Conservation (phyloP, 371 early-diverging fungal species). For the Ordospora pajunii region DNA sequence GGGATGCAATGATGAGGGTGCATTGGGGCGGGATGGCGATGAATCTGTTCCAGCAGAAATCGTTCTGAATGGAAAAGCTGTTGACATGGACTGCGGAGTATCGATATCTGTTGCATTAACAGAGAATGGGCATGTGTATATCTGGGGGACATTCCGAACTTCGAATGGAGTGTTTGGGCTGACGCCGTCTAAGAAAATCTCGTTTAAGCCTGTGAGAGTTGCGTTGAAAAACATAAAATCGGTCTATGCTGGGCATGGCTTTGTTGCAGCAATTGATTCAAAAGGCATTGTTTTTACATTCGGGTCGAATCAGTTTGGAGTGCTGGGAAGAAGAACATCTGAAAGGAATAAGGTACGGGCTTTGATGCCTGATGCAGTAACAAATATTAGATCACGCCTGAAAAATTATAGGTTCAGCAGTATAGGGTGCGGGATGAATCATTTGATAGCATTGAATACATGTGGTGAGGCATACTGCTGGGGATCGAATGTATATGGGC, state of each 20-base stretch:
- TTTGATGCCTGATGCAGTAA: slow-evolving; percentile 59
- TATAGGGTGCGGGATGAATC: slow-evolving; percentile 73
- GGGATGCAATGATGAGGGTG: slow-evolving; percentile 95
- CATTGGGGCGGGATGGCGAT: slow-evolving; percentile 69
- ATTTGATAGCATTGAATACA: slow-evolving; percentile 69
- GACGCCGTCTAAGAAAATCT: slow-evolving; percentile 64
- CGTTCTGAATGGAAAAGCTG: slow-evolving; percentile 63
- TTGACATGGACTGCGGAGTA: slow-evolving; percentile 80
- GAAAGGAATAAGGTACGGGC: slow-evolving; percentile 50
- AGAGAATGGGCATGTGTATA: slow-evolving; percentile 70
- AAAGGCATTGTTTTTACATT: slow-evolving; percentile 72
- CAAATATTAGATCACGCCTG: slow-evolving; percentile 53
- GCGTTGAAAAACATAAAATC: slow-evolving; percentile 62
- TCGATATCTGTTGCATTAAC: slow-evolving; percentile 78
- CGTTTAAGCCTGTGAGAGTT: slow-evolving; percentile 65
- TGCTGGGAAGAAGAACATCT: slow-evolving; percentile 67
- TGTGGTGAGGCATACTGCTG: slow-evolving; percentile 67
- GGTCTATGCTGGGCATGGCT: slow-evolving; percentile 78
- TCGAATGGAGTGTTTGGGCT: slow-evolving; percentile 66
- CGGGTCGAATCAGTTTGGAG: slow-evolving; percentile 84
- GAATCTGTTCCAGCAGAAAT: slow-evolving; percentile 63
- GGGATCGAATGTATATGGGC: slow-evolving; percentile 87
- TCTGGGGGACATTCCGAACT: slow-evolving; percentile 82
- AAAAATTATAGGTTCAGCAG: slow-evolving; percentile 61
- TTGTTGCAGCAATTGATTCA: slow-evolving; percentile 70